Evolutionary conservation across 129 eudicot genomes (phyloP).

Genomic region (Deinandra increscens): DNA sequence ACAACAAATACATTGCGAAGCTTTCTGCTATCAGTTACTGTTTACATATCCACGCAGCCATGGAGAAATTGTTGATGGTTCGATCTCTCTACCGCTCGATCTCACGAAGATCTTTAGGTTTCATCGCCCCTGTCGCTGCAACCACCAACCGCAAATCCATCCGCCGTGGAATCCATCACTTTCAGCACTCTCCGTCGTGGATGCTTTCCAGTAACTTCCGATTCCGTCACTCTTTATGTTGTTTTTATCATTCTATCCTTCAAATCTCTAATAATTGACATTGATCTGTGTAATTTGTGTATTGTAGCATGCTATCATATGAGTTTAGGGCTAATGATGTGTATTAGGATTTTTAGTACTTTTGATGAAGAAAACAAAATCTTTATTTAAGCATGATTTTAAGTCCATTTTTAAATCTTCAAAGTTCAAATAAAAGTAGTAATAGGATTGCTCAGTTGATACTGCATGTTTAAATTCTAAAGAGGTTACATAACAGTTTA

Average conservation of each 20-base stretch:
- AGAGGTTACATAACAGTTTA: neutral
- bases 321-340: slow-evolving; percentile 29
- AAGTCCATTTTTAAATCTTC: neutral
- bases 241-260: neutral
- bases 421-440: neutral
- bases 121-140: slow-evolving; percentile 35
- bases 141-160: slow-evolving; percentile 35
- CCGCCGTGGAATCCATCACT: slow-evolving; percentile 38
- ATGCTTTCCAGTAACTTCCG: slow-evolving; percentile 29
- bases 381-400: neutral
- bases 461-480: neutral
- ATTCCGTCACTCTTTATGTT: neutral
- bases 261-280: neutral
- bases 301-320: neutral
- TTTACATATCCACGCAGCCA: slow-evolving; percentile 6
- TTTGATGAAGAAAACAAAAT: too few relatives aligned
- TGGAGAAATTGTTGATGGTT: slow-evolving; percentile 56
- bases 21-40: too few relatives aligned
- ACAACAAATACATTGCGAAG: neutral
- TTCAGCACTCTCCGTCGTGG: slow-evolving; percentile 37
- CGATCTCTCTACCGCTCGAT: slow-evolving; percentile 71
- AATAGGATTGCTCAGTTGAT: neutral
- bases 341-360: slow-evolving; percentile 12
- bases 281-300: slow-evolving; percentile 16
- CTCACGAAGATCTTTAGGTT: slow-evolving; percentile 45